Conservation (phyloP, 441 rosid genomes). For the Manihot esculenta region DNA sequence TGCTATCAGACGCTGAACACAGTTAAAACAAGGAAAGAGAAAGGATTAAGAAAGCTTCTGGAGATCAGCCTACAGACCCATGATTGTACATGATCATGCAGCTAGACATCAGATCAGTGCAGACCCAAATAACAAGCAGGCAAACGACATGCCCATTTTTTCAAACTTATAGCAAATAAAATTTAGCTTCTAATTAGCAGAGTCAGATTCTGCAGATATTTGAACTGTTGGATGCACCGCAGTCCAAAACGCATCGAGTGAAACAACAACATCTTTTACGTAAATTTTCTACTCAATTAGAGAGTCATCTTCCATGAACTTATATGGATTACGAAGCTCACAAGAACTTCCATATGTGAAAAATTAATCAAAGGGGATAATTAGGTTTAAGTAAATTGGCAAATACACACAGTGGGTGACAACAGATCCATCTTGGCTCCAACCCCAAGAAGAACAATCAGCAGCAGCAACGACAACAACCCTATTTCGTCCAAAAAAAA, state of each 20-base stretch:
- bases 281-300: not conserved
- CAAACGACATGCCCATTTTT: not conserved
- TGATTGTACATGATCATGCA: not conserved
- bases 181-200: not conserved
- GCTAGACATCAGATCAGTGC: not conserved
- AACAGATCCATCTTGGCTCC: conserved; percentile 54
- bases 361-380: not conserved
- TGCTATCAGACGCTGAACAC: not conserved
- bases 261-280: not conserved
- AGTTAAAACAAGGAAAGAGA: not conserved
- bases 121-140: not conserved
- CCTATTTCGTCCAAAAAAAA: conserved; percentile 40
- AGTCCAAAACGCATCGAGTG: not conserved
- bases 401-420: conserved; percentile 58
- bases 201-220: not conserved
- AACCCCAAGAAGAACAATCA: conserved; percentile 61
- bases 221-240: not conserved
- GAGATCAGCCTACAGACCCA: not conserved
- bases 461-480: conserved; percentile 50
- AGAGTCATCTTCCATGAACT: not conserved
- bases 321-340: not conserved
- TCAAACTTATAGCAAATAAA: not conserved
- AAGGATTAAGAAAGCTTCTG: too few relatives aligned
- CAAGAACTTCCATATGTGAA: not conserved
- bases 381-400: not conserved